Conservation (phyloP, 1,284 basidiomycete genomes). For the Trichosporon coremiiforme region DNA sequence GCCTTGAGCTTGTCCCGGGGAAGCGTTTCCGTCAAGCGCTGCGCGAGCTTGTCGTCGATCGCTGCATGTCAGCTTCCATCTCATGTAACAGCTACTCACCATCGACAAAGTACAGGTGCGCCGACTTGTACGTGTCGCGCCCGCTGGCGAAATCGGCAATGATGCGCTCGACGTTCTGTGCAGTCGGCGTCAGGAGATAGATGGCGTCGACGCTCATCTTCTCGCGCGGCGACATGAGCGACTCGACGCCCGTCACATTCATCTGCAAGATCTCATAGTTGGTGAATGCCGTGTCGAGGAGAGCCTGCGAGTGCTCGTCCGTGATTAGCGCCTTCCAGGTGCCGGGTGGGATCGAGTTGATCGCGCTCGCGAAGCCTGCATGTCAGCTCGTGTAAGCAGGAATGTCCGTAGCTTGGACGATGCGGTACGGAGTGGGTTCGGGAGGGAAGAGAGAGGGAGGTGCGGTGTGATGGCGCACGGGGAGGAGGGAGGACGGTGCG, state of each 20-base stretch:
- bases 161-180: constrained; percentile 88
- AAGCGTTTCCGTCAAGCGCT: constrained; percentile 63
- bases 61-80: constrained; percentile 34
- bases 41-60: constrained; percentile 68
- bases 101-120: constrained; percentile 94
- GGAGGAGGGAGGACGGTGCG: background rate
- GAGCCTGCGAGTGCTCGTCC: constrained; percentile 83
- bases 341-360: constrained; percentile 69
- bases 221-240: constrained; percentile 59
- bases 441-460: no score
- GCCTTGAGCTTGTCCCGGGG: constrained; percentile 61
- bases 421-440: background rate
- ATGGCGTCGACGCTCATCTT: constrained; percentile 63
- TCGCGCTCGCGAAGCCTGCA: constrained; percentile 53
- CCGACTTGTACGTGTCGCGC: constrained; percentile 76
- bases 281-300: constrained; percentile 84
- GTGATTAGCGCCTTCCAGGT: constrained; percentile 97
- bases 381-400: constrained; percentile 1
- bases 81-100: constrained; percentile 60
- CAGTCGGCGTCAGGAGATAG: constrained; percentile 92
- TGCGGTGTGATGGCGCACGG: background rate
- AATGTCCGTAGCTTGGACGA: background rate
- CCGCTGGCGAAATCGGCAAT: constrained; percentile 76
- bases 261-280: constrained; percentile 90
- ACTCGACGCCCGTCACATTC: constrained; percentile 73